A percentile compares a stretch with the other conserved stretches of the same genome.
Conservation (phyloP, 345 rosid genomes). For the Pelargonium nanum region DNA sequence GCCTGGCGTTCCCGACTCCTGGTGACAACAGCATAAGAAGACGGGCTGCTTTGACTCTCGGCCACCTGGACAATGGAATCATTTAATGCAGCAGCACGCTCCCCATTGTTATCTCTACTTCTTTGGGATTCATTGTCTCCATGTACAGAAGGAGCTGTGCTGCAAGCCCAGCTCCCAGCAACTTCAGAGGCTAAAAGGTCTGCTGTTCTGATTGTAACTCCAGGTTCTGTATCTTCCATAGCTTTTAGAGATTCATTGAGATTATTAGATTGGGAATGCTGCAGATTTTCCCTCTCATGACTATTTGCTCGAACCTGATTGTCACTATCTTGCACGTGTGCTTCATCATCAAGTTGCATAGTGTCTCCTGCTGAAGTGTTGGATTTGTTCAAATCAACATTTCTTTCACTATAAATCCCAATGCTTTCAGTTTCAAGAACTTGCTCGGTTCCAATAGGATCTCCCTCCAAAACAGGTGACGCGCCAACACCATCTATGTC, state of each 20-base stretch:
- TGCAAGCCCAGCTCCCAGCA: constrained; percentile 78
- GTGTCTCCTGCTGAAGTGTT: constrained; percentile 49
- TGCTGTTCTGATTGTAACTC: constrained; percentile 50
- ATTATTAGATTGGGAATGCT: constrained; percentile 21
- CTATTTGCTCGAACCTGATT: constrained; percentile 20
- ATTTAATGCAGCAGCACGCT: constrained; percentile 20
- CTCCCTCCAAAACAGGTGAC: constrained; percentile 45
- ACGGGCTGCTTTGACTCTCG: constrained; percentile 53
- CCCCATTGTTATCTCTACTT: constrained; percentile 36
- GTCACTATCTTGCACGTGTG: constrained; percentile 33
- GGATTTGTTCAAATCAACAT: constrained; percentile 28
- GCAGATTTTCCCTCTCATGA: constrained; percentile 12
- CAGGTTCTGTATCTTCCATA: constrained; percentile 51
- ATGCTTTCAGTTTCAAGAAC: constrained; percentile 76
- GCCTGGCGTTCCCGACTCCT: constrained; percentile 32
- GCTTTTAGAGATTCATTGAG: constrained; percentile 27
- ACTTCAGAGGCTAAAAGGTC: constrained; percentile 88
- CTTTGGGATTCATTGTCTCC: constrained; percentile 62
- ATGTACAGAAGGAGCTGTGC: constrained; percentile 74
- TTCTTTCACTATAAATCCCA: constrained; percentile 29
- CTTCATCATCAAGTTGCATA: constrained; percentile 73
- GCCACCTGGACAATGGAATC: constrained; percentile 36
- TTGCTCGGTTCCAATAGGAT: constrained; percentile 56
- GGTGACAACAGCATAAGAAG: constrained; percentile 25
- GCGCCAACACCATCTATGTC: constrained; percentile 58